These are phyloP conservation scores for Physocladia obscura DNA, from an alignment of 192 early-diverging fungal genomes.

Conservation along the genomic window DNA sequence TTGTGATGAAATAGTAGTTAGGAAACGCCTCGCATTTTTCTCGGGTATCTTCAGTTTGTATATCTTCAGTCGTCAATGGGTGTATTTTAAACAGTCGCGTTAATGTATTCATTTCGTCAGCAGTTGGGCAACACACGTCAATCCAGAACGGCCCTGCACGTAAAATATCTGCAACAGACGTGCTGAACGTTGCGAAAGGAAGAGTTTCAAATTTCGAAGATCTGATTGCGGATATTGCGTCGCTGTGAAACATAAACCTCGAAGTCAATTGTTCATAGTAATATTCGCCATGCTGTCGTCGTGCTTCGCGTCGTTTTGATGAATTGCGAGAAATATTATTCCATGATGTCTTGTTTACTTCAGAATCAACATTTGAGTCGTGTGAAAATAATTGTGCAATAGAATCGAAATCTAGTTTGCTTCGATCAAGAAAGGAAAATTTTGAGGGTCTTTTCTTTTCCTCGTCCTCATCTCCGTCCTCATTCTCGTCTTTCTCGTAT, in stretches of 20 bases:
- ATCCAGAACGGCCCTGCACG: constrained; percentile 51
- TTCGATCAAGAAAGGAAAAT: not conserved
- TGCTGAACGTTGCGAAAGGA: constrained; percentile 13
- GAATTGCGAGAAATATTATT: no score
- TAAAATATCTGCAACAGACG: constrained; percentile 26
- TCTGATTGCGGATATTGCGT: constrained; percentile 31
- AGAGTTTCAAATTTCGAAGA: constrained; percentile 32
- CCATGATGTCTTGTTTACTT: no score
- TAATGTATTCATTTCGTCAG: constrained; percentile 42
- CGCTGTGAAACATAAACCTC: constrained; percentile 45
- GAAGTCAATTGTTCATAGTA: constrained; percentile 6
- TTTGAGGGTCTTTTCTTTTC: no score
- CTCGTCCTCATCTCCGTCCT: no score
- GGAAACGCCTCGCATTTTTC: constrained; percentile 94
- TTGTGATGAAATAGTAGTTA: constrained; percentile 91
- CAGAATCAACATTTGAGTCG: not conserved
- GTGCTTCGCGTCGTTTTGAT: not conserved
- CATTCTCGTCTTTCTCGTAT: no score
- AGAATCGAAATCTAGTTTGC: not conserved
- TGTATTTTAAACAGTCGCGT: constrained; percentile 73
- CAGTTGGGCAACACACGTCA: constrained; percentile 47
- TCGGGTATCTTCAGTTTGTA: constrained; percentile 78
- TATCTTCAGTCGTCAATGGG: constrained; percentile 90
- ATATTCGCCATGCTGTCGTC: not conserved
- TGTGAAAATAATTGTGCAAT: not conserved